Evolutionary conservation across 306 rosid species (phyloP), one percentile per base, ranked within the genome.

Genomic region (Cucurbita argyrosperma): DNA sequence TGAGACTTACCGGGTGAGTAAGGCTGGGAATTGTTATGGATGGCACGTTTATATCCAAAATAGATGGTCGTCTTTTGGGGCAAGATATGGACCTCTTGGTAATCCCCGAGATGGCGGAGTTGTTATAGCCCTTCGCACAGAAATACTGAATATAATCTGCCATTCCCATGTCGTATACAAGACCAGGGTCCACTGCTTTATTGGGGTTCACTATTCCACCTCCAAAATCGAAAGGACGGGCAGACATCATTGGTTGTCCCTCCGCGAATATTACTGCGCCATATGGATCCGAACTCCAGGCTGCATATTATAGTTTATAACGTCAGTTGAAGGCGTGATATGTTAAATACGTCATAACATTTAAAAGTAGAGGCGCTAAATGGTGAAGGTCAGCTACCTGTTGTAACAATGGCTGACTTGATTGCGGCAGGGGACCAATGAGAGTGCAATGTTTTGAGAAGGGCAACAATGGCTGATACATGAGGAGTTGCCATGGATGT

Each of bases 401-500:
- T 79, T 4, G 81, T 83, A 62, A 76, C 76, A 38, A 83, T 55
- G 12, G 86, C 81, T 2, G 35, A 30, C 35, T 30, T 30, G 4
- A 30, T 30, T 30, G 35, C 35, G 35, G 35, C 35, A 30, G 81
- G 86, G 26, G 83, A 79, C 86, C 81, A 82, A 60, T 57, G 7
- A 1, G 79, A 60, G 51, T 73, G 81, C 67, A 83, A 62, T 21
- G 77, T 70, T 76, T 79, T 79, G 6, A 76, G 57, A 74, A 79
- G 83, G 13, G 75, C 83, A 50, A 68, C 86, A 38, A 60, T 60
- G 76, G 81, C 81, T 1, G 86, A 68, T 14, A 83, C 56, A 51
- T 76, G 80, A 5, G 86, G 81, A 60, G 83, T 74, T 62, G 77
- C 77, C 80, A 82, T 79, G 16, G 85, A 79, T 43, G 86, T 83